Evolutionary conservation across 164 flowering plant genomes (phyloP), one percentile per base, ranked within the genome.

Genomic region (Annona cherimola): DNA sequence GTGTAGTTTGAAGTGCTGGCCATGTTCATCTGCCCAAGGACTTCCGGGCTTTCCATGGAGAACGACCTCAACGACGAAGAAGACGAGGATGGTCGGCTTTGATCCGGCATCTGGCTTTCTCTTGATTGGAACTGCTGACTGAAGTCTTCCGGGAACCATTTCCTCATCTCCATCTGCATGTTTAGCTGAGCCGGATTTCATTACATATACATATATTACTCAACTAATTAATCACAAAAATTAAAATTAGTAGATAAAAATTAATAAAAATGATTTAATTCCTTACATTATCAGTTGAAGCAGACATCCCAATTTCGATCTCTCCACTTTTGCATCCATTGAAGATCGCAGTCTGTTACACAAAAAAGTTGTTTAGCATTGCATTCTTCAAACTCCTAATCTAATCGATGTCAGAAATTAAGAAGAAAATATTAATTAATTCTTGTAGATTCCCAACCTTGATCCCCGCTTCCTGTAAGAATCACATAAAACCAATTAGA

Each of bases 281-380:
- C 44, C 73, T 69, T 76, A 93, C 96, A 71, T 80, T 26, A 26
- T 26, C 81, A 44, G 70, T 50, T 16, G 55, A 46, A 70, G 26
- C 62, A 12, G 89, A 77, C 62, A 84, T 76, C 65, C 98, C 98
- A 4, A 94, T 71, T 75, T 94, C 97, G 9, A 94, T 84, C 79
- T 87, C 98, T 61, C 98, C 97, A 39, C 60, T 75, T 57, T 66
- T 74, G 85, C 91, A 88, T 7, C 94, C 91, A 87, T 87, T 74
- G 81, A 91, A 89, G 12, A 81, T 77, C 0, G 84, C 90, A 11
- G 77, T 81, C 97, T 90, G 82, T 60, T 20, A 9, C 45, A 39
- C 65, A 62, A 18, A n/a, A 44, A 26, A 26, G 35, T 26, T 26
- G 35, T 26, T 26, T 26, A 26, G 35, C 35, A 26, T 26, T 26